These are phyloP conservation scores for Leishmania braziliensis DNA, from an alignment of 208 protist species.

Conservation along the genomic window DNA sequence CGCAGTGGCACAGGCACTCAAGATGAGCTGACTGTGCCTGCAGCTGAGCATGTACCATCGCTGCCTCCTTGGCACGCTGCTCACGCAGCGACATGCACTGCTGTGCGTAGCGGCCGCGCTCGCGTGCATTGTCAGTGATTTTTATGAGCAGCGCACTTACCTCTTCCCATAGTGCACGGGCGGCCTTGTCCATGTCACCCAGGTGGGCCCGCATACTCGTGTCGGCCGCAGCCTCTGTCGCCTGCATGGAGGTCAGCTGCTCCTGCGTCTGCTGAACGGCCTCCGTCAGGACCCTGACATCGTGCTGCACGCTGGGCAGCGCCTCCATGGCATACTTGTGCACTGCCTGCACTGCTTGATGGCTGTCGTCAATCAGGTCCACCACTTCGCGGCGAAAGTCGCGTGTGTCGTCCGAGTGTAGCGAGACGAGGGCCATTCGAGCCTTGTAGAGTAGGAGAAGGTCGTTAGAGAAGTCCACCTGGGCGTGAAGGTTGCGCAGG, in stretches of 20 bases:
- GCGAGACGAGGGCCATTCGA: constrained; percentile 61
- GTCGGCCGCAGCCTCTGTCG: constrained; percentile 44
- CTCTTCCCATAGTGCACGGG: constrained; percentile 54
- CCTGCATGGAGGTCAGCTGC: constrained; percentile 38
- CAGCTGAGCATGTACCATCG: constrained; percentile 42
- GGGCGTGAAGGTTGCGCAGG: constrained; percentile 61
- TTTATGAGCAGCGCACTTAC: constrained; percentile 39
- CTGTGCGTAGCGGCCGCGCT: constrained; percentile 51
- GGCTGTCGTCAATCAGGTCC: constrained; percentile 59
- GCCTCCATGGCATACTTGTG: constrained; percentile 39
- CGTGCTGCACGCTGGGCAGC: constrained; percentile 54
- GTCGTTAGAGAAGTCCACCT: constrained; percentile 88
- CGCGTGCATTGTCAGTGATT: constrained; percentile 41
- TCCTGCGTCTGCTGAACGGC: constrained; percentile 29
- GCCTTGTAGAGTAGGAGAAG: constrained; percentile 83
- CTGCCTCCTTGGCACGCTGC: constrained; percentile 46
- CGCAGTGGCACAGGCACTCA: constrained; percentile 51
- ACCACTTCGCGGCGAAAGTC: constrained; percentile 51
- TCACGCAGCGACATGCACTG: constrained; percentile 65
- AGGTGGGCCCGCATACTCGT: constrained; percentile 29
- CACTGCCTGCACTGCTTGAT: constrained; percentile 40
- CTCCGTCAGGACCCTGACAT: constrained; percentile 39
- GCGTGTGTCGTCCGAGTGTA: constrained; percentile 66
- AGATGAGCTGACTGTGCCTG: constrained; percentile 49
- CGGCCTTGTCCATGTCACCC: constrained; percentile 44